Evolutionary conservation across 1,284 basidiomycete genomes (phyloP).

Genomic region (Takashimella koratensis): DNA sequence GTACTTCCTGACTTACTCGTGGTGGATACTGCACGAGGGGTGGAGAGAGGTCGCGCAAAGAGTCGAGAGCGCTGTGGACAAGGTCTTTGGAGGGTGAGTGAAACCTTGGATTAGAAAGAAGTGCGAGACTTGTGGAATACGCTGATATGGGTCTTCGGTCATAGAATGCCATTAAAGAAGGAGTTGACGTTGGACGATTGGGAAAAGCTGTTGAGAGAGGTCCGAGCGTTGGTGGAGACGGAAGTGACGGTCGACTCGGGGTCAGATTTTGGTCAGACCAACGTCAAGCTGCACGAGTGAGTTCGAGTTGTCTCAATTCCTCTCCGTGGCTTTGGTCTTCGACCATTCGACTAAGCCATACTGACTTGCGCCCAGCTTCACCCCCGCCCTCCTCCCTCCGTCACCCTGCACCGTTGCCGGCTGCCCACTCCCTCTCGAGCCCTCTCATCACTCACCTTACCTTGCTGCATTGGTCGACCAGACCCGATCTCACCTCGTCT

Average conservation of each 20-base stretch:
- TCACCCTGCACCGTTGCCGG: constrained; percentile 13
- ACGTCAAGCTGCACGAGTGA: constrained; percentile 26
- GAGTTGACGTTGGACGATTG: constrained; percentile 39
- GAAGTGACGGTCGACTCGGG: background rate
- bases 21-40: constrained; percentile 49
- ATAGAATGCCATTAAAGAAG: constrained; percentile 42
- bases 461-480: constrained; percentile 36
- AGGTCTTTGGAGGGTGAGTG: constrained; percentile 39
- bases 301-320: too few relatives aligned
- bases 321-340: too few relatives aligned
- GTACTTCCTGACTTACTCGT: constrained; percentile 46
- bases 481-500: constrained; percentile 33
- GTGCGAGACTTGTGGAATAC: too few relatives aligned
- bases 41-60: constrained; percentile 38
- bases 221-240: constrained; percentile 41
- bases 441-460: constrained; percentile 26
- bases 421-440: constrained; percentile 17
- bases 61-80: constrained; percentile 36
- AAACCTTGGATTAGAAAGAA: too few relatives aligned
- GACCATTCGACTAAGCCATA: too few relatives aligned
- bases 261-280: background rate
- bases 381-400: constrained; percentile 36
- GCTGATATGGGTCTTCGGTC: too few relatives aligned
- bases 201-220: constrained; percentile 35
- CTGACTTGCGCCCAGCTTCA: constrained; percentile 22